Evolutionary conservation across 176 grass and related monocot genomes (phyloP).

Genomic region (Paspalum vaginatum): DNA sequence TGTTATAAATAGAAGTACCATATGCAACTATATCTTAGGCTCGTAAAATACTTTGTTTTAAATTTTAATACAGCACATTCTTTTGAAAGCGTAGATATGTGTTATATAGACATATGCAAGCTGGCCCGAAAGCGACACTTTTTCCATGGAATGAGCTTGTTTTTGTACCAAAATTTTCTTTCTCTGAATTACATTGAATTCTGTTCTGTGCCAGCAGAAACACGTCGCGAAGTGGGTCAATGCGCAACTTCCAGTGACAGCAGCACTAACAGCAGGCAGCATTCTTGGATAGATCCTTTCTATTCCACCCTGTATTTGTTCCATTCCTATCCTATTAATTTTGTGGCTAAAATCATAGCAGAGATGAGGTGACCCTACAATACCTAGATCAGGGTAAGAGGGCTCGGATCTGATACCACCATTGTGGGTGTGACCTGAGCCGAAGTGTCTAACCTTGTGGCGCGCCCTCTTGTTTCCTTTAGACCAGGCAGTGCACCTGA

Average conservation of each 20-base stretch:
- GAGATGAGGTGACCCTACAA: conserved; percentile 46
- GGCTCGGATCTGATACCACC: conserved; percentile 44
- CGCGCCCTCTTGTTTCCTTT: conserved; percentile 31
- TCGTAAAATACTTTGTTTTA: neutral
- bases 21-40: neutral
- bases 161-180: neutral
- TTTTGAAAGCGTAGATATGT: neutral
- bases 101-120: neutral
- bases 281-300: conserved; percentile 52
- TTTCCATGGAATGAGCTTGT: neutral
- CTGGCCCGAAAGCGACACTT: neutral
- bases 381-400: conserved; percentile 47
- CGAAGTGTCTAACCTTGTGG: conserved; percentile 32
- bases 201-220: conserved; percentile 55
- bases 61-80: neutral
- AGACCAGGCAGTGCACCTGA: conserved; percentile 37
- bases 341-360: conserved; percentile 67
- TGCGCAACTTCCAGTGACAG: conserved; percentile 76
- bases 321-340: conserved; percentile 54
- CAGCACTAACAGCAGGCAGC: conserved; percentile 46
- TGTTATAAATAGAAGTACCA: conserved; percentile 6
- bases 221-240: conserved; percentile 62
- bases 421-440: conserved; percentile 28
- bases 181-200: conserved; percentile 18
- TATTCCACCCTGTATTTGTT: conserved; percentile 51